Conservation (phyloP, 345 rosid species). For the Hypericum androsaemum region DNA sequence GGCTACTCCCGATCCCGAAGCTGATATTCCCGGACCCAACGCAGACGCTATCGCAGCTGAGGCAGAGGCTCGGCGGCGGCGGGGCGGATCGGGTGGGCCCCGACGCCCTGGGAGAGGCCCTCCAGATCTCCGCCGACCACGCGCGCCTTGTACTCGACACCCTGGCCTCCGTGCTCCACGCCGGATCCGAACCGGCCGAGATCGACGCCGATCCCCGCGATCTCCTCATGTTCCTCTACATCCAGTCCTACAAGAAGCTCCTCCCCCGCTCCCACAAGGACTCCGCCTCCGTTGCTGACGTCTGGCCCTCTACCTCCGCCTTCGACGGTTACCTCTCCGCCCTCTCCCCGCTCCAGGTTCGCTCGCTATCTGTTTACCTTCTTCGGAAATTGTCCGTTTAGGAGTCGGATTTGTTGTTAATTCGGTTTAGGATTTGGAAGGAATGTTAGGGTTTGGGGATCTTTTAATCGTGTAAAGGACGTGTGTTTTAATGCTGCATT, state of each 20-base stretch:
- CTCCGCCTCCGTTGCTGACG: conserved; percentile 88
- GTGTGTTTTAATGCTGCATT: background rate
- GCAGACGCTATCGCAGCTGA: conserved; percentile 59
- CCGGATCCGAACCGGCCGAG: conserved; percentile 59
- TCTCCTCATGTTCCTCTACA: conserved; percentile 72
- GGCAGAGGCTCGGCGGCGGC: conserved; percentile 38
- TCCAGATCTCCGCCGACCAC: conserved; percentile 85
- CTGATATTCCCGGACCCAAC: conserved; percentile 81
- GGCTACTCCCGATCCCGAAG: conserved; percentile 88
- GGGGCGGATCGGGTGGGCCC: conserved; percentile 45
- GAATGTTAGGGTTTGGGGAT: too few species aligned
- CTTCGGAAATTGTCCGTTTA: background rate
- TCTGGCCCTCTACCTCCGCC: conserved; percentile 99
- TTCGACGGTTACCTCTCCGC: conserved; percentile 96
- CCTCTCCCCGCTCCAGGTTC: conserved; percentile 92
- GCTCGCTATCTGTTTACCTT: conserved; percentile 2
- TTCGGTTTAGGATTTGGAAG: background rate
- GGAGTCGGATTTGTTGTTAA: background rate
- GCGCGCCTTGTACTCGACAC: conserved; percentile 82
- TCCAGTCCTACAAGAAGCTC: conserved; percentile 90
- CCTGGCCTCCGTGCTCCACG: conserved; percentile 76
- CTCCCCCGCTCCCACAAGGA: conserved; percentile 89
- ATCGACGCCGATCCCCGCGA: conserved; percentile 79
- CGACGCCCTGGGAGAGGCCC: conserved; percentile 54
- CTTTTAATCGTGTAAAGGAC: conserved; percentile 6